Base-by-base conservation (phyloP, 768 basidiomycete species). In the Tulasnella sp. region DNA sequence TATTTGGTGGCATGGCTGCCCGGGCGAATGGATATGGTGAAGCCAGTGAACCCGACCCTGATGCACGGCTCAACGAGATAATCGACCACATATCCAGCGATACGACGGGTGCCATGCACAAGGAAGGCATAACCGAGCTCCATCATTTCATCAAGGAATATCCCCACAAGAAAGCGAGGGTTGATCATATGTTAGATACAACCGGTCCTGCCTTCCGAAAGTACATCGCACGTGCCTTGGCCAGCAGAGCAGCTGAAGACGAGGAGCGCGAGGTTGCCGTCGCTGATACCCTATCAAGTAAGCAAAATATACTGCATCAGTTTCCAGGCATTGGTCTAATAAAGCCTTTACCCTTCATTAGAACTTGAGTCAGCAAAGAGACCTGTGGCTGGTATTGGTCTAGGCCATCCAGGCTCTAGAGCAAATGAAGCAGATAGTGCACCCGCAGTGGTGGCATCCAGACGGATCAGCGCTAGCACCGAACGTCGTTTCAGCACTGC, bases 81-180 rank as follows among this genome's bases (percentile, higher is more conserved):
- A 87, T 92, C 66, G 83, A 82, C 43, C 86, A 92, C 67, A 89
- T 89, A 60, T 90, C 87, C 30, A 87, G 85, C 68, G 86, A 91
- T 72, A 87, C 88, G 22, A 88, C 89, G 3, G 88, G 87, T 15
- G 87, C 87, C 15, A 74, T 90, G 73, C 87, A 92, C 69, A 92
- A 92, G 70, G 90, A 94, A 69, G 90, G 91, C 2, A 92, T 98
- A 58, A 93, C 91, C 2, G 91, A 93, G 66, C 74, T 99, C 22
- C 91, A 97, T 69, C 84, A 91, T 34, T 97, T 92, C 75, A 72
- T 97, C 66, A 92, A 92, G 72, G 84, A 83, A 27, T 82, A 96
- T 67, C 92, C 92, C 0, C 82, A 90, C 65, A 92, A 90, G 68
- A 79, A 80, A 66, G 73, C 81, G 1, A 81, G 81, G 43, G 89